phyloP scores from a whole-genome alignment of 768 basidiomycete species.

The Amylocystis lapponica region DNA sequence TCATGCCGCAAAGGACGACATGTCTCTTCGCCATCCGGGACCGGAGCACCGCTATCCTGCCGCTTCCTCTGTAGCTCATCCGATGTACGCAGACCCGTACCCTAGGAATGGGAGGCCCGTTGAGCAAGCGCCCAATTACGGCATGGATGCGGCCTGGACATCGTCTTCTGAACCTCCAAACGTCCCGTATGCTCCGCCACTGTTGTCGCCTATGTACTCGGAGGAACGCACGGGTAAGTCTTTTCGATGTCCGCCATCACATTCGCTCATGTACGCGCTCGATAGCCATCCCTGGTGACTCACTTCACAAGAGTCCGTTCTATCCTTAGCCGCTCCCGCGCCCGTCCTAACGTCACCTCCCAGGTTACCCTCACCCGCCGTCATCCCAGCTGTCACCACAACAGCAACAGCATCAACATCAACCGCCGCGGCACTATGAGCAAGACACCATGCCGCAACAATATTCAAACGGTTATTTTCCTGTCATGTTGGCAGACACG shows the following conservation, averaged over 20 bases:
- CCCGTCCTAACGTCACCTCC: not conserved
- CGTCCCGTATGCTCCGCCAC: constrained; percentile 34
- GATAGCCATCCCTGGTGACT: constrained; percentile 1
- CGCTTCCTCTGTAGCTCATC: constrained; percentile 22
- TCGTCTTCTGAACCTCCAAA: constrained; percentile 31
- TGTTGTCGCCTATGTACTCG: constrained; percentile 44
- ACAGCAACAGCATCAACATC: constrained; percentile 1
- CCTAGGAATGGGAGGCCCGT: constrained; percentile 13
- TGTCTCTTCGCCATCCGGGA: constrained; percentile 31
- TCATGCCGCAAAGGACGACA: constrained; percentile 29
- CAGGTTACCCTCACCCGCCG: constrained; percentile 8
- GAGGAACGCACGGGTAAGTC: constrained; percentile 53
- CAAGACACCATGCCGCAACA: constrained; percentile 10
- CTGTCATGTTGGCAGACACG: constrained; percentile 10
- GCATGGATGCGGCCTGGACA: constrained; percentile 21
- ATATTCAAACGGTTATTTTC: constrained; percentile 15
- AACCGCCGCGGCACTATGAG: constrained; percentile 13
- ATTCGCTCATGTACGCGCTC: no score
- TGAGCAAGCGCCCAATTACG: constrained; percentile 19
- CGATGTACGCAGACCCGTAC: constrained; percentile 21
- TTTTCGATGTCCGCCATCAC: constrained; percentile 1
- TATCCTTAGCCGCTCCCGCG: constrained; percentile 1
- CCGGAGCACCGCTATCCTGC: constrained; percentile 30
- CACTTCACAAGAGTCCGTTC: constrained; percentile 6
- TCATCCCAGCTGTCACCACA: no score